Percentiles rank a stretch among this genome's conserved stretches.
Evolutionary conservation across 140 eudicot species (phyloP).

Genomic region (Stevia rebaudiana): DNA sequence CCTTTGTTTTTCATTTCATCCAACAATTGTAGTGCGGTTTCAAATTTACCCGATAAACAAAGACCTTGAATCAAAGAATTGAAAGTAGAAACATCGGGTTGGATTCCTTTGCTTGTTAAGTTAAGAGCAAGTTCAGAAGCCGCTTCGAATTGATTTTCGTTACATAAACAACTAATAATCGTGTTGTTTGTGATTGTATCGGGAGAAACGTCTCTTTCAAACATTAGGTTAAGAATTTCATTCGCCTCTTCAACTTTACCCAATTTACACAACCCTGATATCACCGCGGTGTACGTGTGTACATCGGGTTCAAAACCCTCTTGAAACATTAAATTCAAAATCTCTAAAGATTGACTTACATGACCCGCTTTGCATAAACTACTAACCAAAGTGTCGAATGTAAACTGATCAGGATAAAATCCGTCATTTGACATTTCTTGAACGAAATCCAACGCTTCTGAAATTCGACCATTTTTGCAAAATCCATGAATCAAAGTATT

Average conservation of each 20-base stretch:
- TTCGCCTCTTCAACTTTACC: slow-evolving; percentile 67
- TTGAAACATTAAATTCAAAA: slow-evolving; percentile 68
- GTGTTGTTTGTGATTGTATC: slow-evolving; percentile 73
- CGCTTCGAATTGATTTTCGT: slow-evolving; percentile 71
- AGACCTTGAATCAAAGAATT: slow-evolving; percentile 82
- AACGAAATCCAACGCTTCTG: slow-evolving; percentile 70
- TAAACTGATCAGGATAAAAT: slow-evolving; percentile 65
- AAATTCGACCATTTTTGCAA: slow-evolving; percentile 62
- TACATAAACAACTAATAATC: slow-evolving; percentile 70
- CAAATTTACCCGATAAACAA: slow-evolving; percentile 53
- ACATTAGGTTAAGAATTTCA: slow-evolving; percentile 64
- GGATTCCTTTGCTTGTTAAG: slow-evolving; percentile 57
- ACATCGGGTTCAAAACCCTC: slow-evolving; percentile 80
- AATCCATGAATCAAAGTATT: slow-evolving; percentile 78
- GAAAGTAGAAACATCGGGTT: slow-evolving; percentile 77
- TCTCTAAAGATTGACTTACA: slow-evolving; percentile 62
- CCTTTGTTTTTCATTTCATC: slow-evolving; percentile 69
- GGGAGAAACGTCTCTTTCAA: slow-evolving; percentile 60
- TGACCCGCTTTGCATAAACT: slow-evolving; percentile 80
- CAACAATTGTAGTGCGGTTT: slow-evolving; percentile 52
- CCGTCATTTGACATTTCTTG: slow-evolving; percentile 67
- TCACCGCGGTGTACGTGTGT: slow-evolving; percentile 61
- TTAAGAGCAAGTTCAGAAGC: slow-evolving; percentile 68
- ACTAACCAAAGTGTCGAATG: slow-evolving; percentile 65
- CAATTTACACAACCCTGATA: slow-evolving; percentile 75